Base-by-base conservation (phyloP, 2,329 filamentous ascomycete species). In the Hortaea werneckii region DNA sequence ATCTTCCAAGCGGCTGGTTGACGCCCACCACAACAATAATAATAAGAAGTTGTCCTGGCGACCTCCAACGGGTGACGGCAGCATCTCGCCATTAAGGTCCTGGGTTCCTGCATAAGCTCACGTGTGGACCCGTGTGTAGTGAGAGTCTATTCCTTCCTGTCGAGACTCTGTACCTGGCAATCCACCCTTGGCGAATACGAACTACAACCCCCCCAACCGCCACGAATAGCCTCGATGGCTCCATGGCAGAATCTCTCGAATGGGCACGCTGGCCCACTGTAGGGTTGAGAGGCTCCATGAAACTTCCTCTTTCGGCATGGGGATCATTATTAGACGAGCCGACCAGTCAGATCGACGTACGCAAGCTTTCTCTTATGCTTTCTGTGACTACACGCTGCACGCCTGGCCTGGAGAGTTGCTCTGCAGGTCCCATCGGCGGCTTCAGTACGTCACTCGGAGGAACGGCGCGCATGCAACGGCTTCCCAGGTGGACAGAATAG, bases 241-340 rank as follows among this genome's bases (percentile, higher is more conserved):
- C 32, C 32, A 2, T 9, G 32, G n/a, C 32, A 4, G 32, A 35
- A 35, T 9, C 32, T n/a, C 32, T 35, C 32, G 32, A 35, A 35
- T n/a, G 32, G 32, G 32, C 9, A 35, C 32, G 4, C 8, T 35
- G 32, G 32, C 32, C 32, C 32, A 35, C 32, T 35, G 32, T n/a
- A 20, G 20, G 20, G 20, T 20, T 20, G 20, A 20, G 8, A 9
- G 32, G 8, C 32, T n/a, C 32, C 32, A 35, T 4, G 32, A 9
- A 35, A 58, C 42, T 62, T 63, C 43, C 59, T 60, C n/a, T 35
- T 35, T 35, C 3, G n/a, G 32, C 32, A 35, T 20, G 37, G 20
- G 20, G 5, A 65, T 43, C 41, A 20, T 10, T 43, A 43, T 37
- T 37, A 27, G 41, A 26, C 41, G 41, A 29, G 20, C n/a, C 37